Percentiles rank a stretch among this genome's conserved stretches.
These are phyloP conservation scores for Salix udensis DNA, from an alignment of 345 rosid genomes.

Conservation along the genomic window DNA sequence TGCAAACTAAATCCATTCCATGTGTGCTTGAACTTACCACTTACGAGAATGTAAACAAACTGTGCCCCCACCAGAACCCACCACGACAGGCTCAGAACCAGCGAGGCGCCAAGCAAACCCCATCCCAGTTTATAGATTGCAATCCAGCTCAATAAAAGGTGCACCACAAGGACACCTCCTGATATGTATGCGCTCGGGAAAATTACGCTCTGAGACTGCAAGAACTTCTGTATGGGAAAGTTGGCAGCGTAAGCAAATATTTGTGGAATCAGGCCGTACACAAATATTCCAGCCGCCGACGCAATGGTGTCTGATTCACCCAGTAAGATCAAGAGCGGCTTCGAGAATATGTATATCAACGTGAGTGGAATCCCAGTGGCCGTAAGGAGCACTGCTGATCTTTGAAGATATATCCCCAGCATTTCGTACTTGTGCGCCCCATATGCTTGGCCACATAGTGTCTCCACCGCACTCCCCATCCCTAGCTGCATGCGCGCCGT, in stretches of 20 bases:
- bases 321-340: conserved; percentile 41
- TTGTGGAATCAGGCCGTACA: conserved; percentile 27
- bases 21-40: conserved; percentile 47
- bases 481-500: conserved; percentile 12
- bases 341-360: conserved; percentile 49
- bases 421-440: conserved; percentile 63
- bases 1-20: conserved; percentile 59
- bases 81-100: conserved; percentile 77
- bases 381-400: conserved; percentile 53
- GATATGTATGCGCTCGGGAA: conserved; percentile 26
- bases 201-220: conserved; percentile 27
- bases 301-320: conserved; percentile 13
- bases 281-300: conserved; percentile 16
- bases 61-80: conserved; percentile 74
- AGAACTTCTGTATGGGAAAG: conserved; percentile 29
- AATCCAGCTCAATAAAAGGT: conserved; percentile 17
- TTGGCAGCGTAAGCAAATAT: conserved; percentile 19
- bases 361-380: conserved; percentile 48
- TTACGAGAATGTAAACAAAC: conserved; percentile 41
- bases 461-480: conserved; percentile 81
- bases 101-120: conserved; percentile 50
- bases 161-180: neutral
- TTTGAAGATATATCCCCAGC: conserved; percentile 70
- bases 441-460: conserved; percentile 76
- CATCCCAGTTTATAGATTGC: conserved; percentile 6